Base-by-base conservation (phyloP, 169 alveolate species). In the Plasmodium ovale region DNA sequence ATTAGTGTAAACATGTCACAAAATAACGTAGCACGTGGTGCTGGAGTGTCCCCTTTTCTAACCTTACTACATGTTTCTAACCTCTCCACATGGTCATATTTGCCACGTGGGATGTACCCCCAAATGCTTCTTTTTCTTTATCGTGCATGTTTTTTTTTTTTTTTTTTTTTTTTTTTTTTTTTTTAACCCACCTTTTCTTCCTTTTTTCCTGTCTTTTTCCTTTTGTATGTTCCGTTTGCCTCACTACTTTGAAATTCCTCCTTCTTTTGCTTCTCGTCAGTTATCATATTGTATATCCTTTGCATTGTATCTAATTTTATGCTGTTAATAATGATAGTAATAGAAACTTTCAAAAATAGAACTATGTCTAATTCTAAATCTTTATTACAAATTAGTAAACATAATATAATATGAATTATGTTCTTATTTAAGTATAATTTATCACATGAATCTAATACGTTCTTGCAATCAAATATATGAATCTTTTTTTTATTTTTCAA, bases 401-500 rank as follows among this genome's bases (percentile, higher is more conserved):
- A 84, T 59, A 84, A 35, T 33, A 84, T 84, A 27, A 69, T 69
- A 60, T 84, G 91, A 42, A 84, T 84, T 16, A 42, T 69, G 39
- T 84, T 84, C 54, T 84, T 84, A 37, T 84, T 84, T 25, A 84
- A 53, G 23, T 84, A 84, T 27, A 84, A 19, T 49, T 68, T 84
- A 39, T 54, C 84, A 71, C 91, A 84, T 16, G 37, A 39, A 68
- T 84, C 91, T 54, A 84, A 62, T n/a, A 84, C 73, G 47, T 68
- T 53, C 54, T 84, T 84, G 35, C 82, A 84, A 49, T 84, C 87
- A 47, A 65, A 84, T 68, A 84, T 84, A 60, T 84, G 91, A 14
- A 84, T 68, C 53, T 84, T 84, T 21, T 68, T 84, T 54, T 84
- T 65, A 14, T 71, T 71, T 56, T 84, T 67, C 33, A 68, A 62